These are phyloP conservation scores for Discostella pseudostelligera DNA, from an alignment of 108 stramenopile genomes.

Conservation along the genomic window DNA sequence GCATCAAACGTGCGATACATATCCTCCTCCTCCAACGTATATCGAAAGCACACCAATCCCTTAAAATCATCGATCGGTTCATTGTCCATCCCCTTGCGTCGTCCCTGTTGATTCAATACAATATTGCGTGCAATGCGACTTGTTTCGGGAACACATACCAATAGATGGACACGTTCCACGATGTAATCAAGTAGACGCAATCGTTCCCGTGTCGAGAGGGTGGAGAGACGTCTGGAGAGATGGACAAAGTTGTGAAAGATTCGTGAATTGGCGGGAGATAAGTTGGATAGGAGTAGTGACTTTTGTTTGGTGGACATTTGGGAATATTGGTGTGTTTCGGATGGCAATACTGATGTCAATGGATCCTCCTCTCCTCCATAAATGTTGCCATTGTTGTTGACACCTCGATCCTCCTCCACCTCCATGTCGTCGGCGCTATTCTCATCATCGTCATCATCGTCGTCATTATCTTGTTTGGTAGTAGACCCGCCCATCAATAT, in stretches of 20 bases:
- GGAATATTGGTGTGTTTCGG: constrained; percentile 4
- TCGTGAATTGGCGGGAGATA: constrained; percentile 29
- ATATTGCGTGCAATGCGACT: constrained; percentile 55
- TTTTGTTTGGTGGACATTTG: constrained; percentile 12
- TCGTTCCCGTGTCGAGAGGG: constrained; percentile 35
- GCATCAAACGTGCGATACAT: constrained; percentile 59
- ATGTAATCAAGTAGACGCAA: constrained; percentile 51
- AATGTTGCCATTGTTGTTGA: not conserved
- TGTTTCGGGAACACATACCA: constrained; percentile 55
- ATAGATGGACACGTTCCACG: constrained; percentile 47
- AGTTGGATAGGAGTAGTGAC: constrained; percentile 14
- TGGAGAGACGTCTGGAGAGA: constrained; percentile 21
- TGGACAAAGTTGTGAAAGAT: constrained; percentile 41
- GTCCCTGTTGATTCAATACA: constrained; percentile 45
- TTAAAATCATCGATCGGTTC: constrained; percentile 63
- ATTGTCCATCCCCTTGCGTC: constrained; percentile 54
- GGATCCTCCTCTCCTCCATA: too few species aligned
- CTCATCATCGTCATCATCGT: constrained; percentile 18
- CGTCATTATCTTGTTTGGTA: constrained; percentile 2
- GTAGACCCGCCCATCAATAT: constrained; percentile 35
- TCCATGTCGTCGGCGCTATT: constrained; percentile 1
- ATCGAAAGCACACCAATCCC: constrained; percentile 61
- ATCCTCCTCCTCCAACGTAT: constrained; percentile 53
- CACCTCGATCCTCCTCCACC: constrained; percentile 7
- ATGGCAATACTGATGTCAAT: not conserved